These are phyloP conservation scores for Coccomyxa subellipsoidea DNA, from an alignment of 163 green algal genomes.

Conservation along the genomic window DNA sequence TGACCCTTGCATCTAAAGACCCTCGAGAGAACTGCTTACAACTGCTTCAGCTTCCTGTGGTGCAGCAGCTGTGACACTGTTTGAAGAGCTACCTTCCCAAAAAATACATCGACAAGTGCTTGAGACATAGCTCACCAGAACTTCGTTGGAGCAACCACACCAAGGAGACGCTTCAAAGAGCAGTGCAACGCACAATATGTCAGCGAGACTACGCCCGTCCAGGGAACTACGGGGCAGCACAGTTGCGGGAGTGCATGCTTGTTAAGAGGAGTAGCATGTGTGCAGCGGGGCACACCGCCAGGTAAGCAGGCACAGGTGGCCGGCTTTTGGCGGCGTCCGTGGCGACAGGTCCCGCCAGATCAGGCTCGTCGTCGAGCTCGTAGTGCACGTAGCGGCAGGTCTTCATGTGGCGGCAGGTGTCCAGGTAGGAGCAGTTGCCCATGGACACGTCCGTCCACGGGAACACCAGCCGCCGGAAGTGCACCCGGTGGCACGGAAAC, in stretches of 20 bases:
- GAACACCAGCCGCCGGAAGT: conserved; percentile 70
- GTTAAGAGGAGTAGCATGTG: too few relatives aligned
- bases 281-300: conserved; percentile 25
- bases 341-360: conserved; percentile 10
- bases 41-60: background rate
- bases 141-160: too few relatives aligned
- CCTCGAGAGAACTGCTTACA: too few relatives aligned
- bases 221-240: too few relatives aligned
- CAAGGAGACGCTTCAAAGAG: too few relatives aligned
- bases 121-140: too few relatives aligned
- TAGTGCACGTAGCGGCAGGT: conserved; percentile 83
- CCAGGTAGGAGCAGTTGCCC: conserved; percentile 85
- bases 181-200: too few relatives aligned
- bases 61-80: too few relatives aligned
- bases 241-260: too few relatives aligned
- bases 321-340: background rate
- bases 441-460: conserved; percentile 72
- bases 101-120: too few relatives aligned
- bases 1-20: background rate
- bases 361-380: conserved; percentile 49
- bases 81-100: too few relatives aligned
- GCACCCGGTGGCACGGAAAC: conserved; percentile 52
- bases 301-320: conserved; percentile 26
- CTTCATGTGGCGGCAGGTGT: conserved; percentile 75
- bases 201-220: too few relatives aligned